These are phyloP conservation scores for Leccinum insolens DNA, from an alignment of 1,284 basidiomycete genomes.

Conservation along the genomic window DNA sequence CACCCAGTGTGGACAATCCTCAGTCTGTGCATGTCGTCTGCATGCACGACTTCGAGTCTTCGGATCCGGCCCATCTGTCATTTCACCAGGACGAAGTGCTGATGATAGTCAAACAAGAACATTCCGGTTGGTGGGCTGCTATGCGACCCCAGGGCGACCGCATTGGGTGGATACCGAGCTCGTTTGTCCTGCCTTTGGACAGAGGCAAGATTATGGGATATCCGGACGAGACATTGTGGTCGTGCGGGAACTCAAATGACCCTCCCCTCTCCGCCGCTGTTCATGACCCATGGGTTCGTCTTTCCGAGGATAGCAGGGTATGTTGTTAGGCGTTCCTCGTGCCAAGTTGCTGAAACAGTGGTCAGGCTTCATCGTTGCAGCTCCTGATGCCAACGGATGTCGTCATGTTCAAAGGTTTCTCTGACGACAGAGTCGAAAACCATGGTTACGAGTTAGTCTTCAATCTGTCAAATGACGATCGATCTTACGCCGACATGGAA, in stretches of 20 bases:
- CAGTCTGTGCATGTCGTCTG: constrained; percentile 55
- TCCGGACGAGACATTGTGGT: constrained; percentile 11
- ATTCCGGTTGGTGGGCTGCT: constrained; percentile 82
- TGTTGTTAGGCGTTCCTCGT: constrained; percentile 1
- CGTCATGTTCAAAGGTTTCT: constrained; percentile 11
- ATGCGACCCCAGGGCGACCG: constrained; percentile 52
- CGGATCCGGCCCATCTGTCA: constrained; percentile 61
- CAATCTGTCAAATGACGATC: constrained; percentile 14
- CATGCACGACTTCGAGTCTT: constrained; percentile 64
- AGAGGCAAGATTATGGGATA: constrained; percentile 5
- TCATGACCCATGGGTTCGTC: constrained; percentile 23
- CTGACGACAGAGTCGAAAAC: constrained; percentile 8
- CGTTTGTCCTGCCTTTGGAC: constrained; percentile 50
- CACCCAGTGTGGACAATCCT: constrained; percentile 31
- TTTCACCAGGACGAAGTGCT: constrained; percentile 70
- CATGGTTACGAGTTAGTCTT: constrained; percentile 11
- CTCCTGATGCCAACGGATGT: constrained; percentile 25
- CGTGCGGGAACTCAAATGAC: constrained; percentile 5
- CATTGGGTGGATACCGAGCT: constrained; percentile 74
- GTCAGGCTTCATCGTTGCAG: constrained; percentile 21
- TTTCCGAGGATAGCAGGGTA: constrained; percentile 25
- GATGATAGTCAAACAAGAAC: constrained; percentile 65
- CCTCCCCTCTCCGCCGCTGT: constrained; percentile 16
- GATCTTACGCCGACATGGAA: neutral
- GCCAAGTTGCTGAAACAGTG: constrained; percentile 10